Base-by-base conservation (phyloP, 192 early-diverging fungal species). In the Chytriomyces hyalinus region DNA sequence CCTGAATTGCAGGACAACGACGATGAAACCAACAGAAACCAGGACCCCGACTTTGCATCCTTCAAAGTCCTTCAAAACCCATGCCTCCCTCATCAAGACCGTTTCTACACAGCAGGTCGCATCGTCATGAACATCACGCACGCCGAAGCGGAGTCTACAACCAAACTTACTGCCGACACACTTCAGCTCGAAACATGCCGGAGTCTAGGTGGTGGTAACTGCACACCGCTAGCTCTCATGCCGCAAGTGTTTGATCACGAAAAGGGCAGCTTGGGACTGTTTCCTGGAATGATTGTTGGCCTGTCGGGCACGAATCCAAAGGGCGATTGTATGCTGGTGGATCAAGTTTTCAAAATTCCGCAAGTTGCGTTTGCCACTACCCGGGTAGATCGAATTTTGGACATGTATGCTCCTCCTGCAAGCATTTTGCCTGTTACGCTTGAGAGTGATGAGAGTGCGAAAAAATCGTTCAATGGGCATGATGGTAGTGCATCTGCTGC, bases 261-360 rank as follows among this genome's bases (percentile, higher is more conserved):
- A n/a, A 36, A 36, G 36, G 62, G 66, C 20, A 77, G 69, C n/a
- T 93, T 88, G 77, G 79, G 88, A 48, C 84, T 98, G 28, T 98
- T 98, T 74, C 96, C 96, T 3, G 97, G 97, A 28, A 96, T 97
- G 79, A 82, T 96, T 60, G 84, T 96, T 26, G 94, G 89, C 3
- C 73, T 95, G 5, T 84, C 90, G 59, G 96, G 92, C 3, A 86
- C 76, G 82, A 94, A 88, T 69, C 61, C 74, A 44, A 70, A 73
- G 59, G 81, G 80, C 11, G 44, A 71, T 6, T 7, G 60, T 17
- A 46, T 87, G 44, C 66, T 77, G 45, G 84, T 81, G 6, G 61
- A 78, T 7, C 65, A 81, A 51, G 46, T 87, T 8, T 50, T 78
- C 28, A 63, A 61, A 11, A 78, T 88, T 17, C 84, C 86, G 22